Evolutionary conservation across 345 rosid genomes (phyloP), one percentile per base, ranked within the genome.

Genomic region (Odontarrhena argentea): DNA sequence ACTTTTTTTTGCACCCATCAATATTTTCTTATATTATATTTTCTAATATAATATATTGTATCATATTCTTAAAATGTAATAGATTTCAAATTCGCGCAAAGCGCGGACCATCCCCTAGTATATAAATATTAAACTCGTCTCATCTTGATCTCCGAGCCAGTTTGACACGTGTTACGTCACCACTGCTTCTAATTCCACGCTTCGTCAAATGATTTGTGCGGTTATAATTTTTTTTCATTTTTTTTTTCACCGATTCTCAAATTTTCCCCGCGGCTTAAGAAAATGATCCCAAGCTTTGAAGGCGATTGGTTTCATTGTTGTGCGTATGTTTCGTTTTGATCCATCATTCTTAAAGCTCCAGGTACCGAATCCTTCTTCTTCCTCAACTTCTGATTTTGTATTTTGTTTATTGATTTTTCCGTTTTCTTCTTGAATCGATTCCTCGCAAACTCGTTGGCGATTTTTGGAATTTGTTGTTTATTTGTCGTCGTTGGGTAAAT

Each of bases 301-400:
- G 41, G 45, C 5, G 6, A 32, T 32, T 45, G 26, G 51, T 18
- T 18, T 18, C 51, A 9, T 56, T 32, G 44, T 25, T 25, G 64
- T 32, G 63, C 60, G 6, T 74, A 61, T 74, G 78, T 67, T 74
- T 74, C 48, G 78, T 48, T 74, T 68, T 48, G 74, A 74, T 74
- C 69, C 78, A 3, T 55, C 69, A 68, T 74, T 61, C 46, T 9
- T 68, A 25, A 68, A 67, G 40, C 74, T 74, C n/a, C 74, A 62
- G 74, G 78, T 74, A 46, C 26, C 25, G 22, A 8, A 36, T 14
- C 7, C 46, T 35, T 15, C 52, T n/a, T 30, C 22, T 15, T 69
- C 61, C 57, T 25, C 9, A 18, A 32, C 6, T 45, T 36, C 37
- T 24, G 15, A 15, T 54, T 32, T 44, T 14, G 6, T 1, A 6